phyloP scores from a whole-genome alignment of 1,284 basidiomycete species.

The Apiotrichum akiyoshidainum region DNA sequence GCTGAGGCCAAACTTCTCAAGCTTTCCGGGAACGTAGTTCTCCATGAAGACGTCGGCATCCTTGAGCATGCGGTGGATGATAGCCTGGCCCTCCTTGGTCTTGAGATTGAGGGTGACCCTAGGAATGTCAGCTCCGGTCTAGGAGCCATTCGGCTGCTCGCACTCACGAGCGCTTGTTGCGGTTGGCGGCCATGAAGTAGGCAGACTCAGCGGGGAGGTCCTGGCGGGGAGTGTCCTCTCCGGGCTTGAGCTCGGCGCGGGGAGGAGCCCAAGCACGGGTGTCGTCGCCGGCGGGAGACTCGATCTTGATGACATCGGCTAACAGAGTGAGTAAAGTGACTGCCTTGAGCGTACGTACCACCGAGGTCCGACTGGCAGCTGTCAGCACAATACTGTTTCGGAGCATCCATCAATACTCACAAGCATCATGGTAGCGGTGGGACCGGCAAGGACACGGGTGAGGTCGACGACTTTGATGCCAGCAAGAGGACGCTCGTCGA shows the following conservation, averaged over 20 bases:
- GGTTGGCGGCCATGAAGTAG: constrained; percentile 85
- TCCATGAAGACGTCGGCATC: constrained; percentile 83
- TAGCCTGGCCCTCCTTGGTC: constrained; percentile 67
- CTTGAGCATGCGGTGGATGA: constrained; percentile 69
- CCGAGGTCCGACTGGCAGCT: constrained; percentile 32
- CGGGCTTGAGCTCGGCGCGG: constrained; percentile 58
- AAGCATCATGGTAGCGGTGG: constrained; percentile 83
- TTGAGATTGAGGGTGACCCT: constrained; percentile 83
- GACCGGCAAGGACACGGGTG: constrained; percentile 83
- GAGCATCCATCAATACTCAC: constrained; percentile 57
- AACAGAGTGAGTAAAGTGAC: constrained; percentile 29
- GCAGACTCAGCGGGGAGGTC: constrained; percentile 85
- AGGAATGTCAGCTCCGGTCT: constrained; percentile 13
- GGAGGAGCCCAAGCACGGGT: constrained; percentile 83
- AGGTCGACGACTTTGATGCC: constrained; percentile 80
- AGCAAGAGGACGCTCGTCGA: constrained; percentile 58
- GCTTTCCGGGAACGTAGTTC: constrained; percentile 71
- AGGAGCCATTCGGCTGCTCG: constrained; percentile 3
- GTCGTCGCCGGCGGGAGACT: constrained; percentile 83
- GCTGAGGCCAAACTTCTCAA: constrained; percentile 77
- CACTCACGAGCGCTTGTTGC: constrained; percentile 73
- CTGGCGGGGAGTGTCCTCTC: constrained; percentile 49
- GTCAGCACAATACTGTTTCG: constrained; percentile 4
- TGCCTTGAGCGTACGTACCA: constrained; percentile 17
- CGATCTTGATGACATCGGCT: constrained; percentile 86